A percentile compares a stretch with the other conserved stretches of the same genome.
Conservation (phyloP, 1,139 yeast genomes). For the Petasospora fabianii region DNA sequence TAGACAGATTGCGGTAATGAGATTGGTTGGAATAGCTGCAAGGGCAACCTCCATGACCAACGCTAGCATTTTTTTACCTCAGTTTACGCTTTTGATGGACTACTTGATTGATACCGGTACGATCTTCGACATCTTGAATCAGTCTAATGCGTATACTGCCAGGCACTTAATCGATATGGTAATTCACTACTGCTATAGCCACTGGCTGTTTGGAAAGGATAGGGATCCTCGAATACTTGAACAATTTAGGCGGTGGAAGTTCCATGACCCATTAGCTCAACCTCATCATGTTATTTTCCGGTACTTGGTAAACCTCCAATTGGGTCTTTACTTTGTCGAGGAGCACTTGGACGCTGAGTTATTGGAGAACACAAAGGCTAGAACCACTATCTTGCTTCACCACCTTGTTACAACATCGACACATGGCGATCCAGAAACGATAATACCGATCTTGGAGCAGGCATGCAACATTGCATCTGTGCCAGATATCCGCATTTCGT, state of each 20-base stretch:
- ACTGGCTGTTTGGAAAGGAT: slow-evolving; percentile 28
- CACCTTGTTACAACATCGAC: slow-evolving; percentile 26
- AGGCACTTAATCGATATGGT: slow-evolving; percentile 32
- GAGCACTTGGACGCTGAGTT: slow-evolving; percentile 18
- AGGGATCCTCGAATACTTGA: slow-evolving; percentile 6
- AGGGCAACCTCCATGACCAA: slow-evolving; percentile 27
- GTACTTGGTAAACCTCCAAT: slow-evolving; percentile 34
- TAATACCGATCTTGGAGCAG: slow-evolving; percentile 37
- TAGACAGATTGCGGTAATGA: slow-evolving; percentile 17
- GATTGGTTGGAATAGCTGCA: slow-evolving; percentile 26
- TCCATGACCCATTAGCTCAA: slow-evolving; percentile 30
- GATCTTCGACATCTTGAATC: slow-evolving; percentile 30
- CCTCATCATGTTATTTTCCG: slow-evolving; percentile 33
- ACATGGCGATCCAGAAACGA: slow-evolving; percentile 35
- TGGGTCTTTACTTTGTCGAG: slow-evolving; percentile 31
- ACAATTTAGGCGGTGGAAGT: slow-evolving; percentile 29
- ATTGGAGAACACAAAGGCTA: slow-evolving; percentile 26
- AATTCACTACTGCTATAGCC: slow-evolving; percentile 39
- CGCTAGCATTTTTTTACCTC: slow-evolving; percentile 33
- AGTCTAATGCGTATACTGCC: slow-evolving; percentile 23
- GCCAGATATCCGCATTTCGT: slow-evolving; percentile 21
- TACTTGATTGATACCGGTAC: slow-evolving; percentile 35
- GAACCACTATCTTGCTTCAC: slow-evolving; percentile 30
- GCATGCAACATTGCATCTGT: slow-evolving; percentile 31
- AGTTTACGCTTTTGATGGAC: slow-evolving; percentile 35